These are phyloP conservation scores for Parsonsia alboflavescens DNA, from an alignment of 257 asterid species.

Conservation along the genomic window DNA sequence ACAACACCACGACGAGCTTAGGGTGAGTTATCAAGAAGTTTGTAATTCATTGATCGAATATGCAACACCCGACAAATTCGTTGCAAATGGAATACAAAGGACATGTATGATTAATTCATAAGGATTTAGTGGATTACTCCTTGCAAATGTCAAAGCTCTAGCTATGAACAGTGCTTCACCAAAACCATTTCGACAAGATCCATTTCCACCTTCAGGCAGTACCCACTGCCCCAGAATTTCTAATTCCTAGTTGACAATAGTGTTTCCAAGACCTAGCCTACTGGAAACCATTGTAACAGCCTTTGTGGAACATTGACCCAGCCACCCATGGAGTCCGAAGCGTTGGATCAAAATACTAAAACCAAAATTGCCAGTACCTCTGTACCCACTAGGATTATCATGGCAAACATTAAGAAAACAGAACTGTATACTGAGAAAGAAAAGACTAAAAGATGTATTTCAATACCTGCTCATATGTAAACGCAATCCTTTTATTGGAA, in stretches of 20 bases:
- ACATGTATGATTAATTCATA: background rate
- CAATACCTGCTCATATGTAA: constrained; percentile 89
- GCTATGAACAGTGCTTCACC: background rate
- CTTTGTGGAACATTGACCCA: background rate
- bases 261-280: background rate
- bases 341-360: no score
- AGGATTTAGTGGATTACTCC: background rate
- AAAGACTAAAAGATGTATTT: constrained; percentile 15
- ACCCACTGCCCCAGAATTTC: background rate
- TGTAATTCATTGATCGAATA: no score
- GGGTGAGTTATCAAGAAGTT: no score
- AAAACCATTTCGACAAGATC: background rate
- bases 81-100: background rate
- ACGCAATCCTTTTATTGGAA: constrained; percentile 70
- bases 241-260: background rate
- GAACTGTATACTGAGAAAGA: constrained; percentile 1
- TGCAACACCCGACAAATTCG: no score
- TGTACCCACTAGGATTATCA: background rate
- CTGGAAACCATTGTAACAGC: background rate
- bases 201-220: background rate
- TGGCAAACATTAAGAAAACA: background rate
- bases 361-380: background rate
- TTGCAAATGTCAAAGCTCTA: background rate
- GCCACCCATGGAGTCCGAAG: background rate
- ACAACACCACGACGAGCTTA: no score